Conservation (phyloP, 139 green algal species). For the Raphidocelis subcapitata region DNA sequence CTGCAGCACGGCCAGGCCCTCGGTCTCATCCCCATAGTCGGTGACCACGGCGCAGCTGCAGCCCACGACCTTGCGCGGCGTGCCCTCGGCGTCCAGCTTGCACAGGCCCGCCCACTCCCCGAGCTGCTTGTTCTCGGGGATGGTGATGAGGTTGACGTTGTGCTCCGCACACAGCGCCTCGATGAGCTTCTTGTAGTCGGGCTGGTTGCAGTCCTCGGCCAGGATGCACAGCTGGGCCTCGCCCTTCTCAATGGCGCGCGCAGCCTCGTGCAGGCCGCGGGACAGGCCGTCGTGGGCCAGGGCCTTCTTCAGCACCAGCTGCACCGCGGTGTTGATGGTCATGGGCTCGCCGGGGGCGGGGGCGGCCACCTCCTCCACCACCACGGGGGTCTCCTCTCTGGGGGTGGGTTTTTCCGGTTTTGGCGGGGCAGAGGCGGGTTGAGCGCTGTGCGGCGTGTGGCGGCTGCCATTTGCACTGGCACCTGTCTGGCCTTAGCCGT, state of each 20-base stretch:
- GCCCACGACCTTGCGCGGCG: conserved; percentile 95
- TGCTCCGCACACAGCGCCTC: conserved; percentile 98
- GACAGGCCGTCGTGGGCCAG: conserved; percentile 95
- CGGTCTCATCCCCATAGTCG: conserved; percentile 86
- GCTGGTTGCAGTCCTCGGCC: conserved; percentile 98
- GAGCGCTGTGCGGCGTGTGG: no score
- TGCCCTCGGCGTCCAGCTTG: conserved; percentile 98
- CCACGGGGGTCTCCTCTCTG: conserved; percentile 64
- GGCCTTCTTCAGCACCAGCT: conserved; percentile 97
- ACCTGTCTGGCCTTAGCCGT: no score
- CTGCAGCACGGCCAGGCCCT: conserved; percentile 90
- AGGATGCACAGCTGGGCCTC: conserved; percentile 95
- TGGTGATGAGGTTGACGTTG: conserved; percentile 92
- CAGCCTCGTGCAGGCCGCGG: conserved; percentile 92
- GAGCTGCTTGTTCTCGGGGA: conserved; percentile 89
- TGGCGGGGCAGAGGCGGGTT: no score
- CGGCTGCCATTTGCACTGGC: no score
- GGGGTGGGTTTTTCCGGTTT: no score
- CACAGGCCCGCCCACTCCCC: conserved; percentile 94
- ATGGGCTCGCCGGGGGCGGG: conserved; percentile 89
- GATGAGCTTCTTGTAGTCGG: conserved; percentile 99
- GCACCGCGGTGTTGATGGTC: conserved; percentile 95
- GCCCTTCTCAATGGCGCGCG: conserved; percentile 66
- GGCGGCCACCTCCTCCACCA: conserved; percentile 50
- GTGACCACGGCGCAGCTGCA: conserved; percentile 94